Evolutionary conservation across 345 rosid species (phyloP).

Genomic region (Pistacia integerrima): DNA sequence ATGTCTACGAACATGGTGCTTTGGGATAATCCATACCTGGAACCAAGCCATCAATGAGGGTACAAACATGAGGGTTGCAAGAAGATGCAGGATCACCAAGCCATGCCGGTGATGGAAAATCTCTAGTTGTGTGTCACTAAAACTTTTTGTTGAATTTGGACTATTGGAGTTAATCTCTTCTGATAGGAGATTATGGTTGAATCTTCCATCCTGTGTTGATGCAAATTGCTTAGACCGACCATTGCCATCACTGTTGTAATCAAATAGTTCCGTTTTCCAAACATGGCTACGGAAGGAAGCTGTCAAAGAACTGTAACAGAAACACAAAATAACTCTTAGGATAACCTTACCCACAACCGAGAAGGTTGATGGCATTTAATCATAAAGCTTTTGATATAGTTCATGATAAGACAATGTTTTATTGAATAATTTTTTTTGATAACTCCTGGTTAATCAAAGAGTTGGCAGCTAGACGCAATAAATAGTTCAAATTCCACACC

Average conservation of each 20-base stretch:
- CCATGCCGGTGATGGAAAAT: slow-evolving; percentile 84
- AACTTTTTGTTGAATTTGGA: slow-evolving; percentile 52
- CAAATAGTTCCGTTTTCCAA: slow-evolving; percentile 49
- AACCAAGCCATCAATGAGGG: slow-evolving; percentile 92
- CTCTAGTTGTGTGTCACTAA: slow-evolving; percentile 80
- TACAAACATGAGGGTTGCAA: slow-evolving; percentile 79
- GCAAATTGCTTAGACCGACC: slow-evolving; percentile 39
- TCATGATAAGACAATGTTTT: not conserved
- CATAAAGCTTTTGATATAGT: not conserved
- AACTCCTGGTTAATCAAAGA: not conserved
- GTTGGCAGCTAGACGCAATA: not conserved
- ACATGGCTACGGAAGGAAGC: slow-evolving; percentile 67
- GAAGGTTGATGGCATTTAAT: not conserved
- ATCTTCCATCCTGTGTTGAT: slow-evolving; percentile 35
- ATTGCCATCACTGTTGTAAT: slow-evolving; percentile 39
- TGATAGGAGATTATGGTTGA: slow-evolving; percentile 29
- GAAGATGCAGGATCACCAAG: slow-evolving; percentile 73
- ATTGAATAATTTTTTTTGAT: too few species aligned
- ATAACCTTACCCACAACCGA: slow-evolving; percentile 10
- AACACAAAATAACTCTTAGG: slow-evolving; percentile 34
- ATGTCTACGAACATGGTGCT: not conserved
- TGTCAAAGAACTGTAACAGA: slow-evolving; percentile 59
- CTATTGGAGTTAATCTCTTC: slow-evolving; percentile 46
- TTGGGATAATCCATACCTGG: slow-evolving; percentile 57
- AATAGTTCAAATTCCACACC: not conserved